Percentiles rank a stretch among this genome's conserved stretches.
Evolutionary conservation across 495 filamentous ascomycete genomes (phyloP).

Genomic region (Xylaria castorea): DNA sequence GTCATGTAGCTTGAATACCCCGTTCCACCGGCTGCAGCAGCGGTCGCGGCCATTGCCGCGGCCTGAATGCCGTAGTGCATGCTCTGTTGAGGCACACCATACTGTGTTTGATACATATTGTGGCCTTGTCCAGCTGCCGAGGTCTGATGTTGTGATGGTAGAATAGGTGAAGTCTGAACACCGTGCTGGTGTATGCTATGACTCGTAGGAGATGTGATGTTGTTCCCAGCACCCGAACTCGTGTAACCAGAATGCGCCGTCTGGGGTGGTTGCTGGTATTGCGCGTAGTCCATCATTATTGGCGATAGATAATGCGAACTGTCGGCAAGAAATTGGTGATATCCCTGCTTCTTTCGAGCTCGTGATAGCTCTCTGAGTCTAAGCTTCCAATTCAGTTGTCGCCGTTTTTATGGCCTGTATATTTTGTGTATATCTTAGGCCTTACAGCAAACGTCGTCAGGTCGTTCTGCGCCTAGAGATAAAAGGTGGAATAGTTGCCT

Average conservation of each 20-base stretch:
- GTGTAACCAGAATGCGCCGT: slow-evolving; percentile 62
- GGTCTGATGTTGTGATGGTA: slow-evolving; percentile 65
- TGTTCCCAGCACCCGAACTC: slow-evolving; percentile 62
- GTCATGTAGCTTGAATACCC: slow-evolving; percentile 61
- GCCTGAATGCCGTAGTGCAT: slow-evolving; percentile 72
- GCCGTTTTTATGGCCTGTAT: slow-evolving; percentile 29
- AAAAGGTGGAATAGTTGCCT: slow-evolving; percentile 43
- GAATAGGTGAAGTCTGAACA: slow-evolving; percentile 66
- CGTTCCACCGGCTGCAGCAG: slow-evolving; percentile 67
- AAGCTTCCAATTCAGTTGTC: slow-evolving; percentile 38
- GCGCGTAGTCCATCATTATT: slow-evolving; percentile 74
- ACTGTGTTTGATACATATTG: slow-evolving; percentile 65
- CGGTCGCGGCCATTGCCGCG: slow-evolving; percentile 73
- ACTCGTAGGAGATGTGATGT: slow-evolving; percentile 66
- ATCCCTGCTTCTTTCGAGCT: slow-evolving; percentile 39
- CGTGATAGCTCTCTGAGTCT: slow-evolving; percentile 37
- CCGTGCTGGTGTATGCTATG: slow-evolving; percentile 61
- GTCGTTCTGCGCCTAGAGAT: slow-evolving; percentile 38
- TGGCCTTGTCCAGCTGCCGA: slow-evolving; percentile 61
- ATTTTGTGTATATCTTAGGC: slow-evolving; percentile 17
- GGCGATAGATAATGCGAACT: slow-evolving; percentile 41
- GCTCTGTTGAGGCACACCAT: slow-evolving; percentile 61
- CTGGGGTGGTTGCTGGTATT: slow-evolving; percentile 68
- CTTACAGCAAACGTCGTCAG: slow-evolving; percentile 15
- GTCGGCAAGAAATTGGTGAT: slow-evolving; percentile 41